Base-by-base conservation (phyloP, 1,284 basidiomycete species). In the Xanthoconium separans region DNA sequence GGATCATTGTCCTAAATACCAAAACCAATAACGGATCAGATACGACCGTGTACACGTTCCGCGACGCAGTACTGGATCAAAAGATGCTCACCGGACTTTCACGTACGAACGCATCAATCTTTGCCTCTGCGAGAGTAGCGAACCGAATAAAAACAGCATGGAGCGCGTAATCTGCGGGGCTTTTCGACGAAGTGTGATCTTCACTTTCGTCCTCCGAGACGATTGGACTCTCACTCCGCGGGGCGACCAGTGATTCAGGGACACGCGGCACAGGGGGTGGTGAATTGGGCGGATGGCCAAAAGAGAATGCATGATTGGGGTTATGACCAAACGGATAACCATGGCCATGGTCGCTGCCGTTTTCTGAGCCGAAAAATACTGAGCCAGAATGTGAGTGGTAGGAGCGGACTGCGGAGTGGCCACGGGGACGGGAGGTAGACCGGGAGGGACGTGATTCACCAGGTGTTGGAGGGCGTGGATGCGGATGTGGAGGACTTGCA, bases 101-200 rank as follows among this genome's bases (percentile, higher is more conserved):
- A 6, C 80, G 82, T 44, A 94, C 75, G 61, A 93, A 90, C 7
- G 73, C 70, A 22, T 87, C 83, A 27, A 95, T 88, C 64, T 93
- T 92, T 36, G 75, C 73, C 69, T 95, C 91, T 0, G 91, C 89
- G 3, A 82, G 75, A 0, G 86, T 81, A 4, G 89, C 88, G 64
- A 95, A 95, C 7, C 89, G 83, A 49, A 91, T 87, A 69, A 95
- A 94, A 8, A 95, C 81, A 0, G 91, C 89, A 64, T 93, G 88
- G 33, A 95, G 73, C 2, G 93, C 93, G 63, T 90, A 93, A 61
- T 95, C 93, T 0, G 87, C 86, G 0, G 93, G 93, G 12, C 88
- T 92, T 63, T 84, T 85, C 3, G 86, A 85, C 52, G 87, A 85
- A 62, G 82, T 78, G 12, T 79, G 73, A 22, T 62, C 57, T 41